Evolutionary conservation across 1,284 basidiomycete genomes (phyloP), one percentile per base, ranked within the genome.

Genomic region (Moesziomyces antarcticus): DNA sequence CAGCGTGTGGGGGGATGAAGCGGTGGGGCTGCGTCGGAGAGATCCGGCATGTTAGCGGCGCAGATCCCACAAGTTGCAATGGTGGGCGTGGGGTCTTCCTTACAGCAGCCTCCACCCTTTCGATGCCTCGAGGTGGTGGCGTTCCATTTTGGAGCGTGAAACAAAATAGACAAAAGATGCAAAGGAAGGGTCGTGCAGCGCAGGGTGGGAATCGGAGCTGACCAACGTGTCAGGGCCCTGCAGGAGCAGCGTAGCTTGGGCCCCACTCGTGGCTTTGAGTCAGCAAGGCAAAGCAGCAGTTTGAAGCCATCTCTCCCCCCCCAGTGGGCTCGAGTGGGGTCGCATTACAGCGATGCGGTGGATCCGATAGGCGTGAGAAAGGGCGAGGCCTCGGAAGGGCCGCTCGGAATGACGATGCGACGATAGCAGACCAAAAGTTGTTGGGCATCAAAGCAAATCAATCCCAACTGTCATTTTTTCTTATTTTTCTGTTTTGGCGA

Each of bases 81-180:
- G 0, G 24, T 37, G 22, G 24, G 46, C 33, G n/a, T n/a, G n/a
- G n/a, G n/a, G n/a, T n/a, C 7, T 27, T 27, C 25, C 24, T 50
- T n/a, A 45, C 21, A 20, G 20, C 44, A 55, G 53, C 53, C 52
- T 54, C 52, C 52, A 54, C 52, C 30, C 37, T n/a, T 3, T 14
- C 20, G n/a, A 44, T 22, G 43, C 18, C 8, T 14, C 1, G 14
- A 13, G 24, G 24, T 22, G 24, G 24, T 18, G 24, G 44, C 22
- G 42, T 44, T 14, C 3, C 14, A 41, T 25, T 56, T 43, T 56
- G 40, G 55, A 50, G 55, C 55, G 55, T 56, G 55, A 56, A 56
- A 46, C 11, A 25, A 9, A 7, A 46, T 2, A 46, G 44, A 18
- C 24, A 27, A 22, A 13, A 33, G 30, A 11, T 3, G 30, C 9